phyloP scores from a whole-genome alignment of 1,139 yeast species.

The Lipomyces yarrowii region DNA sequence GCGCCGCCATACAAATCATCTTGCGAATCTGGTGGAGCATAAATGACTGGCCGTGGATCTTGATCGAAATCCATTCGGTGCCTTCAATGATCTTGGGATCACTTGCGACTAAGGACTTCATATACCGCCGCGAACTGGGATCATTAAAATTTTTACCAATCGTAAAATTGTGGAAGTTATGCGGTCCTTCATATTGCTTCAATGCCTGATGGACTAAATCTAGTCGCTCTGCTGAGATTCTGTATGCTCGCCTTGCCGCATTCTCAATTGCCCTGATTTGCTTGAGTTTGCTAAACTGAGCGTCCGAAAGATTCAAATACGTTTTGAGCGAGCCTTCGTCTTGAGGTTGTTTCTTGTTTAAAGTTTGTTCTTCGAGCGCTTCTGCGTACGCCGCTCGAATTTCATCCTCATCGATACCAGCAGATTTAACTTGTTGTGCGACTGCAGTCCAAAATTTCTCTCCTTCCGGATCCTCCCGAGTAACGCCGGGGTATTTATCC shows the following conservation, averaged over 20 bases:
- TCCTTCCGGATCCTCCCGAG: slow-evolving; percentile 67
- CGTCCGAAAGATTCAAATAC: slow-evolving; percentile 35
- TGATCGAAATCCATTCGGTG: slow-evolving; percentile 95
- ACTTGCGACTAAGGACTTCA: slow-evolving; percentile 67
- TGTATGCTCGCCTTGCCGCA: slow-evolving; percentile 65
- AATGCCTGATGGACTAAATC: slow-evolving; percentile 66
- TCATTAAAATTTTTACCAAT: slow-evolving; percentile 86
- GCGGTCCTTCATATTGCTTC: slow-evolving; percentile 78
- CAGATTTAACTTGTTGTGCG: slow-evolving; percentile 47
- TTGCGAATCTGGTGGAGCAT: slow-evolving; percentile 98
- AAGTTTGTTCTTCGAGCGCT: slow-evolving; percentile 8
- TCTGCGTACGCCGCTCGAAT: slow-evolving; percentile 38
- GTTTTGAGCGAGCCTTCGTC: slow-evolving; percentile 35
- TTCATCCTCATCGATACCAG: slow-evolving; percentile 52
- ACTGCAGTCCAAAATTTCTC: slow-evolving; percentile 70
- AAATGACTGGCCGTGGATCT: slow-evolving; percentile 96
- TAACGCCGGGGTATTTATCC: slow-evolving; percentile 55
- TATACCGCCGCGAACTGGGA: slow-evolving; percentile 78
- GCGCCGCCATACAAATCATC: slow-evolving; percentile 95
- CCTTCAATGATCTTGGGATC: slow-evolving; percentile 91
- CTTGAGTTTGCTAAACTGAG: slow-evolving; percentile 47
- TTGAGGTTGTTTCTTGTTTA: background rate
- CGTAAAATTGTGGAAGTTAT: slow-evolving; percentile 94
- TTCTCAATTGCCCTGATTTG: slow-evolving; percentile 68
- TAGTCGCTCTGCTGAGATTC: slow-evolving; percentile 65